Conservation (phyloP, 176 grass and related monocot species). For the Urochloa ruziziensis region DNA sequence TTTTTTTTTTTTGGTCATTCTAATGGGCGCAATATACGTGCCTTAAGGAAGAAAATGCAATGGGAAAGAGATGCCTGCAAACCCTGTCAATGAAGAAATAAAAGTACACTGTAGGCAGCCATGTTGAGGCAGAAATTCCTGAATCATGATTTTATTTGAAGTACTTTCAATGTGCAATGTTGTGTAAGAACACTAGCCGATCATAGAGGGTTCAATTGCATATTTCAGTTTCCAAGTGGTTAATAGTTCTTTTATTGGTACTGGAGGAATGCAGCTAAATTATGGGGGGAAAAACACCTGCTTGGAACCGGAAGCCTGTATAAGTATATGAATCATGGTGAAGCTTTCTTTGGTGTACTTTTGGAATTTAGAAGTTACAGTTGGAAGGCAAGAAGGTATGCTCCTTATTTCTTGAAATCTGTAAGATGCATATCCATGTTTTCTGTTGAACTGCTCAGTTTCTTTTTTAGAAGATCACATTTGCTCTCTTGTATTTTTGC, state of each 20-base stretch:
- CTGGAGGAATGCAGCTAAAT: not conserved
- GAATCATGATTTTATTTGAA: constrained; percentile 31
- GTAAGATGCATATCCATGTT: no score
- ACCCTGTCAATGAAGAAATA: not conserved
- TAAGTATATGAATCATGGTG: no score
- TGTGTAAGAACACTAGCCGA: not conserved
- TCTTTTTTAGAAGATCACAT: not conserved
- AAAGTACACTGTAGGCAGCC: no score
- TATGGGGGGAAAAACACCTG: not conserved
- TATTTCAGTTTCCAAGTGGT: not conserved
- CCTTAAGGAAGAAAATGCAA: not conserved
- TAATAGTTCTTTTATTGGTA: not conserved
- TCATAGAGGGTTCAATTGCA: not conserved
- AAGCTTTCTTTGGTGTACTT: no score
- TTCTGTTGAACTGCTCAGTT: not conserved
- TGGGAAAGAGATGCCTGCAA: not conserved
- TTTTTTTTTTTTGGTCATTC: not conserved
- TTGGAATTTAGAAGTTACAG: no score
- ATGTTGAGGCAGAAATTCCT: not conserved
- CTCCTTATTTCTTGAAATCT: not conserved
- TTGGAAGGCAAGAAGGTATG: not conserved
- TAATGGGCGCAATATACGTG: not conserved
- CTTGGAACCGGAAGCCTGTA: not conserved
- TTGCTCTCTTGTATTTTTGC: not conserved
- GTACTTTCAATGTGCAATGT: not conserved